Conservation (phyloP, 2,329 filamentous ascomycete genomes). For the Fusarium sp. region DNA sequence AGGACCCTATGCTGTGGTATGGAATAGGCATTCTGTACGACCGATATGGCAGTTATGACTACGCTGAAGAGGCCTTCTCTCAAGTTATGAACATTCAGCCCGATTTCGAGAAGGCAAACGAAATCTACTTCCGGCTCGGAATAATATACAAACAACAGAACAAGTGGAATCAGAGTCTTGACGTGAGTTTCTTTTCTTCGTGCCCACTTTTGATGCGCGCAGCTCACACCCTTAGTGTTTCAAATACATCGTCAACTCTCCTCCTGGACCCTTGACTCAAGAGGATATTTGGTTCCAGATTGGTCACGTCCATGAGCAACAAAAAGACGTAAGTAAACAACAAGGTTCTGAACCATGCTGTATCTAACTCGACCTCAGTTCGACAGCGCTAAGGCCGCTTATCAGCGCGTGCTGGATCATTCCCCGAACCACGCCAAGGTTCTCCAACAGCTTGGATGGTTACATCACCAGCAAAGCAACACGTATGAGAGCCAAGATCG, state of each 20-base stretch:
- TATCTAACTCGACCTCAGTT: constrained; percentile 71
- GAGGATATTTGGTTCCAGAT: constrained; percentile 99
- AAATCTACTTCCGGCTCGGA: constrained; percentile 98
- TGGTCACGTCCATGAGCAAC: constrained; percentile 97
- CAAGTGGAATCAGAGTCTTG: constrained; percentile 91
- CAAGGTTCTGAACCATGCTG: constrained; percentile 22
- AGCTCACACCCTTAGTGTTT: constrained; percentile 76
- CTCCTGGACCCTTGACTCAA: constrained; percentile 90
- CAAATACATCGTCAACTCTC: constrained; percentile 95
- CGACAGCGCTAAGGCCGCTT: constrained; percentile 91
- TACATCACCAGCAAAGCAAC: constrained; percentile 95
- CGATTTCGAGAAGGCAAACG: constrained; percentile 97
- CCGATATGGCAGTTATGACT: constrained; percentile 93
- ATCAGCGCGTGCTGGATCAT: constrained; percentile 90
- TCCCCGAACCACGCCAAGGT: constrained; percentile 98
- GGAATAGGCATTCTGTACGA: constrained; percentile 98
- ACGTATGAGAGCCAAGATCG: constrained; percentile 93
- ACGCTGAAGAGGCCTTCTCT: constrained; percentile 97
- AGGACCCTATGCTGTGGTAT: constrained; percentile 99
- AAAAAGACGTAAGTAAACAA: constrained; percentile 90
- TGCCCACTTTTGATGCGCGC: neutral
- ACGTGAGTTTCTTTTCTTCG: constrained; percentile 67
- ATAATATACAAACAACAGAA: constrained; percentile 99
- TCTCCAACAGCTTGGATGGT: constrained; percentile 95
- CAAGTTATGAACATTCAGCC: constrained; percentile 99